phyloP scores from a whole-genome alignment of 2,329 filamentous ascomycete genomes.

The Clarireedia homoeocarpa region DNA sequence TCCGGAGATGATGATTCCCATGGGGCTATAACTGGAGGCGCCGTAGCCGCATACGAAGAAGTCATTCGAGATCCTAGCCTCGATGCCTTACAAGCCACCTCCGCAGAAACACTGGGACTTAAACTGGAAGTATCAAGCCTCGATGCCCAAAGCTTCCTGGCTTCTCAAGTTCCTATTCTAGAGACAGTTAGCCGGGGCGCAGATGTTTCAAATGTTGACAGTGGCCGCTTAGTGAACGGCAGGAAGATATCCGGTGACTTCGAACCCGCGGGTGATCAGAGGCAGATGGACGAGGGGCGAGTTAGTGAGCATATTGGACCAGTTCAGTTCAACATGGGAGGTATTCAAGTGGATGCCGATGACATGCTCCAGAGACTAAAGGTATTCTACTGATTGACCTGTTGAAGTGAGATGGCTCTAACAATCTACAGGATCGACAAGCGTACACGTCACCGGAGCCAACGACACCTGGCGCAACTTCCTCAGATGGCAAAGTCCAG shows the following conservation, averaged over 20 bases:
- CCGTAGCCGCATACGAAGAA: conserved; percentile 69
- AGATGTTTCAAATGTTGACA: conserved; percentile 39
- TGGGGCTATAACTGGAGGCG: conserved; percentile 38
- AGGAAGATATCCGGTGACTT: conserved; percentile 15
- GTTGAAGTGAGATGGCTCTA: neutral
- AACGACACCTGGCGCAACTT: conserved; percentile 21
- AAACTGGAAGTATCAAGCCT: conserved; percentile 52
- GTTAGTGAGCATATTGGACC: conserved; percentile 73
- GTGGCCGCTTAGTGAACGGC: conserved; percentile 18
- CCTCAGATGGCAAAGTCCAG: conserved; percentile 40
- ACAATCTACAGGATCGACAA: conserved; percentile 27
- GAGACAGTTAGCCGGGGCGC: conserved; percentile 51
- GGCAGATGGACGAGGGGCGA: conserved; percentile 20
- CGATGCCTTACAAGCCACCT: conserved; percentile 49
- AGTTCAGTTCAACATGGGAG: conserved; percentile 96
- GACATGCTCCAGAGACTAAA: conserved; percentile 84
- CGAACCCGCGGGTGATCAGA: conserved; percentile 19
- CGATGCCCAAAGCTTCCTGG: conserved; percentile 71
- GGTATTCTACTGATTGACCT: conserved; percentile 39
- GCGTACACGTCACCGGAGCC: conserved; percentile 28
- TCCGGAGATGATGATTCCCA: conserved; percentile 13
- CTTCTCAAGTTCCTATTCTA: conserved; percentile 65
- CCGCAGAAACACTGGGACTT: conserved; percentile 33
- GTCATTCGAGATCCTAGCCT: conserved; percentile 69
- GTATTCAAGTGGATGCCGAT: conserved; percentile 91